Percentiles rank a stretch among this genome's conserved stretches.
phyloP scores from a whole-genome alignment of 2,329 filamentous ascomycete species.

The Alternaria burnsii region DNA sequence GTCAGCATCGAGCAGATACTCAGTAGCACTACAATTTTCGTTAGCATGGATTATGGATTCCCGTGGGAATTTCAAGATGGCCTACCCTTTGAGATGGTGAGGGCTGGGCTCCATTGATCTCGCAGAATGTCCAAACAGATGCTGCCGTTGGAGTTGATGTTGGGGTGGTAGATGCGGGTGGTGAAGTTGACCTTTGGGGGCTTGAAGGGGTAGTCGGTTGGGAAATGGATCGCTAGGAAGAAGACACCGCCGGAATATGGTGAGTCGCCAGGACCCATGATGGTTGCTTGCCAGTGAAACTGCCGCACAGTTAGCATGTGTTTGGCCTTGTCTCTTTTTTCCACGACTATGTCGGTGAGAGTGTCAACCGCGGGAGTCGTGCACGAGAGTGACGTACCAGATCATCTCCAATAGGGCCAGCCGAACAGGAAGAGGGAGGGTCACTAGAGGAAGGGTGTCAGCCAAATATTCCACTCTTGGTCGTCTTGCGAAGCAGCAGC shows the following conservation, averaged over 20 bases:
- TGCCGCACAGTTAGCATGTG: slow-evolving; percentile 56
- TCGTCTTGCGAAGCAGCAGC: slow-evolving; percentile 19
- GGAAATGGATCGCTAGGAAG: slow-evolving; percentile 98
- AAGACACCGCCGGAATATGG: slow-evolving; percentile 98
- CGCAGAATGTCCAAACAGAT: slow-evolving; percentile 98
- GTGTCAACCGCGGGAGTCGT: slow-evolving; percentile 42
- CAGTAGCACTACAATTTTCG: slow-evolving; percentile 73
- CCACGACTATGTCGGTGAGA: slow-evolving; percentile 25
- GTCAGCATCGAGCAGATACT: slow-evolving; percentile 99
- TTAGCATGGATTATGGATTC: slow-evolving; percentile 4
- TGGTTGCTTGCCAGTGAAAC: slow-evolving; percentile 99
- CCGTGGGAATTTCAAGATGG: neutral
- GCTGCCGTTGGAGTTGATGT: slow-evolving; percentile 99
- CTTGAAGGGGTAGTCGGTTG: slow-evolving; percentile 99
- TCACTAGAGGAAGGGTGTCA: slow-evolving; percentile 69
- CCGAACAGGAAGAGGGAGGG: slow-evolving; percentile 97
- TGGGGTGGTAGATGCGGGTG: slow-evolving; percentile 98
- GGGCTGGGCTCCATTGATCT: slow-evolving; percentile 98
- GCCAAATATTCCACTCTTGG: slow-evolving; percentile 23
- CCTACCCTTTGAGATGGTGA: slow-evolving; percentile 98
- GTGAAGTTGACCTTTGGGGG: slow-evolving; percentile 99
- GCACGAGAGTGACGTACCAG: slow-evolving; percentile 73
- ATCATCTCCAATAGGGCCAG: slow-evolving; percentile 95
- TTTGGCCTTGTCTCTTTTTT: slow-evolving; percentile 6
- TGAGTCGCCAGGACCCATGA: slow-evolving; percentile 98